Base-by-base conservation (phyloP, 116 monocot species). In the Posidonia oceanica region DNA sequence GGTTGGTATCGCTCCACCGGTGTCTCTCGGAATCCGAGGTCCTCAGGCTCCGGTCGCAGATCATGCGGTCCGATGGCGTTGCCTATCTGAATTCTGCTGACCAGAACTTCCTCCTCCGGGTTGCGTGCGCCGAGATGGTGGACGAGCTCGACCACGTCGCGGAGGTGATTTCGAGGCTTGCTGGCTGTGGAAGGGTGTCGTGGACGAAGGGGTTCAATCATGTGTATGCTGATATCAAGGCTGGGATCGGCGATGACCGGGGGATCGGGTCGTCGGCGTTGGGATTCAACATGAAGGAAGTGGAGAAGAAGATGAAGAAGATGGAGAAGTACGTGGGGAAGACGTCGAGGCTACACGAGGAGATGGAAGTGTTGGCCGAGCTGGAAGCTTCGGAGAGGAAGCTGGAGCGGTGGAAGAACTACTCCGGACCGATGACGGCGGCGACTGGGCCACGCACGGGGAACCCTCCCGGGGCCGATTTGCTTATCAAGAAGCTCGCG, bases 71-170 rank as follows among this genome's bases (percentile, higher is more conserved):
- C 4, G 66, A 71, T 7, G 88, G 84, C 62, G 80, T 95, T 4
- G 78, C 86, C 29, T 91, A 83, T 58, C 76, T 91, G 16, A 84
- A 73, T 70, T 95, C 95, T 44, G 76, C 81, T 4, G 80, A 95
- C 74, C 88, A 91, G 69, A 17, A 58, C 22, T 58, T 68, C 71
- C 91, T 95, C 44, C 55, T 95, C 71, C 78, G 77, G 20, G 79
- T 91, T 40, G 91, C 83, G 15, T 86, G 83, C 70, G 83, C 86
- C 10, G 95, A 95, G 61, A 67, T 86, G n/a, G 39, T 95, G 18
- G 73, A 74, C 22, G 81, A 88, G 29, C 88, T 95, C 72, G 95
- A 95, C 76, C 72, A 69, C 29, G 78, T 86, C 3, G 91, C 88
- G 3, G 84, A 67, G 21, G 75, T 75, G 8, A 75, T 85, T 39